phyloP scores from a whole-genome alignment of 495 filamentous ascomycete genomes.

The Glutinoglossum americanum region DNA sequence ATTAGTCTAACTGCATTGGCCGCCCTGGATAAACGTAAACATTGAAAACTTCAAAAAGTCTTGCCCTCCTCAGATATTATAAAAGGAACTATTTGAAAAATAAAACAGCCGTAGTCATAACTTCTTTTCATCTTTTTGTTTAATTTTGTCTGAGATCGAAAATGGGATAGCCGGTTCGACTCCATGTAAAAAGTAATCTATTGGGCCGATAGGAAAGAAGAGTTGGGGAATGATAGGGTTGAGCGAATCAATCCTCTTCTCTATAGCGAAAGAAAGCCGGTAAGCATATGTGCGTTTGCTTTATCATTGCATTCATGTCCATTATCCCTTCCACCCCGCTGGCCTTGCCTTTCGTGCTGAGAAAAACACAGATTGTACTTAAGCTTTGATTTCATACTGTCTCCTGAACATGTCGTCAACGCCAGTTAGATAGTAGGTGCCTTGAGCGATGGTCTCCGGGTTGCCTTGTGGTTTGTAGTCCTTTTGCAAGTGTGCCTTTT shows the following conservation, averaged over 20 bases:
- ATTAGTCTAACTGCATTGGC: background rate
- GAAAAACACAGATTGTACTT: conserved; percentile 11
- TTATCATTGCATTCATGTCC: background rate
- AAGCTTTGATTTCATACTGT: conserved; percentile 72
- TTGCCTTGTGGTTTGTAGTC: conserved; percentile 61
- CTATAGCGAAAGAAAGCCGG: background rate
- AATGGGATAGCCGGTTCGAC: background rate
- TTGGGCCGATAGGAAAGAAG: background rate
- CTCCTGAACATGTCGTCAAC: conserved; percentile 94
- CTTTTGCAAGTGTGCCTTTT: conserved; percentile 89
- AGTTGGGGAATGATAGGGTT: background rate
- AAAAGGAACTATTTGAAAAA: too few species aligned
- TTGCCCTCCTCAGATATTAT: too few species aligned
- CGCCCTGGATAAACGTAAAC: background rate
- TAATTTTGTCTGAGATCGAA: background rate
- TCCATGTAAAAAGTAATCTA: background rate
- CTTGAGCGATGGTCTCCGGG: conserved; percentile 49
- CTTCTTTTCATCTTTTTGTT: background rate
- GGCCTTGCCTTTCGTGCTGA: background rate
- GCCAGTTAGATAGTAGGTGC: conserved; percentile 74
- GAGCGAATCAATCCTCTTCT: background rate
- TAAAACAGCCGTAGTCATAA: too few species aligned
- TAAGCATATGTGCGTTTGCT: background rate
- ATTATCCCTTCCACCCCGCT: background rate
- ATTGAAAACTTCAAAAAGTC: too few species aligned